Evolutionary conservation across 805 yeast species (phyloP).

Genomic region (Saccharomycopsis synnaedendra): DNA sequence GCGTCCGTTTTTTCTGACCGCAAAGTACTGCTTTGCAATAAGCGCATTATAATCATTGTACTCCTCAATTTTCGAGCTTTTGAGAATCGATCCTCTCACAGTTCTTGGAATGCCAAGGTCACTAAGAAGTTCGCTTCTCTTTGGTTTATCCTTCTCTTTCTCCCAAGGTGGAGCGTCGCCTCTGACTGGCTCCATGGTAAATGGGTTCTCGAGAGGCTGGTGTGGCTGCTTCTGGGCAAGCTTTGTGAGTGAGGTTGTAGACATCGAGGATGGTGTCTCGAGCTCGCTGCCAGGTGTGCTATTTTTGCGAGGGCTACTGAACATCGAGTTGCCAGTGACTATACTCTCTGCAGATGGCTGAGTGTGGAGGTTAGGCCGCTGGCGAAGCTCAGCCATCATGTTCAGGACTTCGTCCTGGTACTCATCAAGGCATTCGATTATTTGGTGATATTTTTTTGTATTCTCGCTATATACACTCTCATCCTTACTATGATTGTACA

Average conservation of each 20-base stretch:
- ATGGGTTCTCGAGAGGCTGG: background rate
- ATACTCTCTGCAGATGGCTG: background rate
- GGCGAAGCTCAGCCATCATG: background rate
- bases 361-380: background rate
- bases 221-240: background rate
- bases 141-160: background rate
- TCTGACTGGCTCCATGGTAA: background rate
- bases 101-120: slow-evolving; percentile 15
- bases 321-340: background rate
- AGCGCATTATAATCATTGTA: slow-evolving; percentile 12
- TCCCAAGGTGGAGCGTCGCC: background rate
- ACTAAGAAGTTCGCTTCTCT: slow-evolving; percentile 7
- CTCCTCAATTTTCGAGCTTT: background rate
- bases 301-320: background rate
- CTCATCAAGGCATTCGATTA: slow-evolving; percentile 6
- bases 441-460: slow-evolving; percentile 4
- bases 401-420: background rate
- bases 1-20: background rate
- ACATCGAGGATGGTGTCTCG: background rate
- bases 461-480: slow-evolving; percentile 1
- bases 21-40: slow-evolving; percentile 7
- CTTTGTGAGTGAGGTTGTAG: background rate
- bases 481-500: background rate
- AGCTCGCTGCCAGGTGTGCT: background rate
- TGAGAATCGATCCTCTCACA: slow-evolving; percentile 11